Percentiles rank a stretch among this genome's conserved stretches.
Conservation (phyloP, 768 basidiomycete genomes). For the Lyophyllum decastes region DNA sequence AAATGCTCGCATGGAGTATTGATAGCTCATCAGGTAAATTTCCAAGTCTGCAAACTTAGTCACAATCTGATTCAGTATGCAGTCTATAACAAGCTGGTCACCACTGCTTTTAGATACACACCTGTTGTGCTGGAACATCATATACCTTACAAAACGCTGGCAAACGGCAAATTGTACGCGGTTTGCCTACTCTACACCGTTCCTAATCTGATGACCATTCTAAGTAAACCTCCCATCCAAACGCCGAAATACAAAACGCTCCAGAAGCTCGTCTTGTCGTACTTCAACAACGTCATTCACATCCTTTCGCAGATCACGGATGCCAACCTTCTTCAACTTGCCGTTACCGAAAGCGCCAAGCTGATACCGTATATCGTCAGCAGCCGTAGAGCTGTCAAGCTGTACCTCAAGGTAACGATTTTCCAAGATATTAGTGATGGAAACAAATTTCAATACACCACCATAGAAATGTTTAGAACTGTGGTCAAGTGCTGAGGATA, state of each 20-base stretch:
- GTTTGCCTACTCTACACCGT: background rate
- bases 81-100: constrained; percentile 96
- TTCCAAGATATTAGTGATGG: background rate
- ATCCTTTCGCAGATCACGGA: constrained; percentile 77
- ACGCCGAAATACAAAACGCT: constrained; percentile 80
- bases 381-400: constrained; percentile 82
- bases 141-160: constrained; percentile 79
- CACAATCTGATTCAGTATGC: constrained; percentile 7
- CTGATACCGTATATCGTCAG: constrained; percentile 86
- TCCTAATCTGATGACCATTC: constrained; percentile 4
- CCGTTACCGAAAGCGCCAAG: constrained; percentile 84
- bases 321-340: constrained; percentile 62
- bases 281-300: constrained; percentile 85
- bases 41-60: background rate
- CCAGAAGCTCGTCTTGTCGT: constrained; percentile 85
- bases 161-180: constrained; percentile 85
- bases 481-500: constrained; percentile 84
- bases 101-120: constrained; percentile 85
- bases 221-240: constrained; percentile 85
- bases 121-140: constrained; percentile 88
- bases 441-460: background rate
- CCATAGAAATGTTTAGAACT: constrained; percentile 77
- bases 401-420: constrained; percentile 75
- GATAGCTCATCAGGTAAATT: constrained; percentile 73
- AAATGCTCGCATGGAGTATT: constrained; percentile 82